phyloP scores from a whole-genome alignment of 73 alveolate genomes.

The Uronychia setigera region DNA sequence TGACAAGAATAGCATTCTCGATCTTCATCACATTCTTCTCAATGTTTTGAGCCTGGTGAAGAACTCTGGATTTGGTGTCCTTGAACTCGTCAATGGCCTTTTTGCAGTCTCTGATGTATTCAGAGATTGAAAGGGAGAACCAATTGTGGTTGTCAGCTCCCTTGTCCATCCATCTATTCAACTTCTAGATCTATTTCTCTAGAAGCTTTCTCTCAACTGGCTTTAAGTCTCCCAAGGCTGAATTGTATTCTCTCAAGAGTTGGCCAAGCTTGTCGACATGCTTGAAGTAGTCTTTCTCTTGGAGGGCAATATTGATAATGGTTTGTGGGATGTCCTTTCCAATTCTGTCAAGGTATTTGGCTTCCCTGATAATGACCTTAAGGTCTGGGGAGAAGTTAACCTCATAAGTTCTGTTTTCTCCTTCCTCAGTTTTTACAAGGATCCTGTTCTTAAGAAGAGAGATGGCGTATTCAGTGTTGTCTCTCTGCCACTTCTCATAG shows the following conservation, averaged over 20 bases:
- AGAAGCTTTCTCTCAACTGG: conserved; percentile 93
- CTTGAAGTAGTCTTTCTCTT: conserved; percentile 89
- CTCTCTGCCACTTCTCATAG: conserved; percentile 90
- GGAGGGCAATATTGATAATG: conserved; percentile 96
- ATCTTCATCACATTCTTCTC: conserved; percentile 63
- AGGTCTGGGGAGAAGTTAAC: conserved; percentile 92
- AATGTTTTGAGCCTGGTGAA: conserved; percentile 63
- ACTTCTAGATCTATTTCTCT: conserved; percentile 70
- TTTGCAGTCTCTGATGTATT: conserved; percentile 90
- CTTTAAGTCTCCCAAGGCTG: conserved; percentile 87
- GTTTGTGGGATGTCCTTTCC: conserved; percentile 94
- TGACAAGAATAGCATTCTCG: conserved; percentile 53
- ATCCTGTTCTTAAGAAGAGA: conserved; percentile 83
- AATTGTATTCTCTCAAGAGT: conserved; percentile 91
- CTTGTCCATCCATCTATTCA: conserved; percentile 84
- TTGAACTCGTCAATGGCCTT: conserved; percentile 82
- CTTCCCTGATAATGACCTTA: conserved; percentile 93
- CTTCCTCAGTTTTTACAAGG: conserved; percentile 76
- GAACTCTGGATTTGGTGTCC: conserved; percentile 67
- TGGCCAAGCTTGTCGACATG: conserved; percentile 92
- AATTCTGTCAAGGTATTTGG: conserved; percentile 90
- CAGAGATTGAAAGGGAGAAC: conserved; percentile 97
- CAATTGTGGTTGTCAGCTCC: conserved; percentile 97
- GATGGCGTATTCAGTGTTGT: conserved; percentile 89
- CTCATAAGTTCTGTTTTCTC: conserved; percentile 57